These are phyloP conservation scores for Meyerozyma elateridarum DNA, from an alignment of 1,139 yeast genomes.

Conservation along the genomic window DNA sequence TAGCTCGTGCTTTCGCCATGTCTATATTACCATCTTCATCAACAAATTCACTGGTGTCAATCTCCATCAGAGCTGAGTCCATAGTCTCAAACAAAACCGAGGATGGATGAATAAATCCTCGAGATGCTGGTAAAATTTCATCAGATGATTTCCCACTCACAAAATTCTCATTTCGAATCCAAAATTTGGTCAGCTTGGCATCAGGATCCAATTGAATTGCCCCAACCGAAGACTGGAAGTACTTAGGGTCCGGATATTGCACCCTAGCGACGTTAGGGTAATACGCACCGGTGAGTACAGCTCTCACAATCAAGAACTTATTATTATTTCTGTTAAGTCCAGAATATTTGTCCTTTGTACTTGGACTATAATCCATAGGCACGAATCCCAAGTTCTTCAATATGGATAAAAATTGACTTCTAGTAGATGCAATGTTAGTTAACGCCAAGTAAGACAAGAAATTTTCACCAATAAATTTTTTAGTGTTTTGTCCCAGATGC, in stretches of 20 bases:
- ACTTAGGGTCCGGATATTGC: constrained; percentile 78
- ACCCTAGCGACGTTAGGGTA: constrained; percentile 82
- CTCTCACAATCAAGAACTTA: constrained; percentile 51
- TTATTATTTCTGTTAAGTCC: constrained; percentile 44
- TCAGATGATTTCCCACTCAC: constrained; percentile 10
- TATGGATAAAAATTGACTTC: constrained; percentile 61
- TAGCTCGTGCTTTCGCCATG: constrained; percentile 23
- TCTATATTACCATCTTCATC: constrained; percentile 39
- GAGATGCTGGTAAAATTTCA: constrained; percentile 47
- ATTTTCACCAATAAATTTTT: constrained; percentile 57
- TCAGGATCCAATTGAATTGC: constrained; percentile 83
- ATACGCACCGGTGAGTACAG: constrained; percentile 74
- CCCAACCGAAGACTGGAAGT: constrained; percentile 65
- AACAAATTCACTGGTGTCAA: constrained; percentile 20
- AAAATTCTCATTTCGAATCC: constrained; percentile 55
- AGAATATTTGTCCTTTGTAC: constrained; percentile 11
- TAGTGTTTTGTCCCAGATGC: constrained; percentile 22
- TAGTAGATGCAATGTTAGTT: constrained; percentile 67
- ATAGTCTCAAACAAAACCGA: constrained; percentile 53
- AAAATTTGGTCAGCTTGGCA: constrained; percentile 65
- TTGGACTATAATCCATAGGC: constrained; percentile 40
- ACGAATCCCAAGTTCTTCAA: constrained; percentile 75
- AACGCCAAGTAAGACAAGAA: constrained; percentile 59
- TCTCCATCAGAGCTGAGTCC: constrained; percentile 11
- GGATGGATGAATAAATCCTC: constrained; percentile 83